Base-by-base conservation (phyloP, 345 rosid genomes). In the Gossypium herbaceum region DNA sequence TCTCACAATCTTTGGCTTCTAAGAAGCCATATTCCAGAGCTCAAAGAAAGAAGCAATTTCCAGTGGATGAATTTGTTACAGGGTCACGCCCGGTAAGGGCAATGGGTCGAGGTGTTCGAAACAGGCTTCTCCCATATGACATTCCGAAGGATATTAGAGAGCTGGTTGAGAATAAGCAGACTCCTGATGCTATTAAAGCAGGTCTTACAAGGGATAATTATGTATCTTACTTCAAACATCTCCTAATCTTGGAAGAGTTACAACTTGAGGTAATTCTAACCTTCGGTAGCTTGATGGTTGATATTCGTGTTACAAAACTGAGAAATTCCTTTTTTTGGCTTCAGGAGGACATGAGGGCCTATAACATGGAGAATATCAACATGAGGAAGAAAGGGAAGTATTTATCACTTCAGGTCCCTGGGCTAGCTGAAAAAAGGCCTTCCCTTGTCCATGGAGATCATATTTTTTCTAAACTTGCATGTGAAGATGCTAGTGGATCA, bases 361-460 rank as follows among this genome's bases (percentile, higher is more conserved):
- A 91, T 82, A 85, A 81, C 76, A 88, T 94, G 97, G 97, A 87
- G 82, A 68, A 74, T 75, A 89, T 92, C 45, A 27, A 75, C 4
- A 84, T 92, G 94, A 83, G 62, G 81, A 87, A 79, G 83, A 88
- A 72, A 70, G 90, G 97, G 72, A 59, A 65, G 29, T 86, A 39
- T 68, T 79, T 91, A 78, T 74, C 94, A 20, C 97, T 94, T 63
- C 73, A 70, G 76, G 96, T 94, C 72, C 94, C 92, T 15, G 98
- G 97, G 54, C 92, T 94, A 57, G 98, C 98, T 71, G 98, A 94
- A 91, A 87, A 83, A 73, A 85, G 98, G 79, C 97, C 98, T 76
- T 92, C 97, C 15, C 90, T 94, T 83, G 93, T 92, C 56, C 87
- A 82, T 79, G 96, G 98, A 75, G 98, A 94, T 72, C 63, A 0